Evolutionary conservation across 2,329 filamentous ascomycete genomes (phyloP), one percentile per base, ranked within the genome.

Genomic region (Alternaria sp.): DNA sequence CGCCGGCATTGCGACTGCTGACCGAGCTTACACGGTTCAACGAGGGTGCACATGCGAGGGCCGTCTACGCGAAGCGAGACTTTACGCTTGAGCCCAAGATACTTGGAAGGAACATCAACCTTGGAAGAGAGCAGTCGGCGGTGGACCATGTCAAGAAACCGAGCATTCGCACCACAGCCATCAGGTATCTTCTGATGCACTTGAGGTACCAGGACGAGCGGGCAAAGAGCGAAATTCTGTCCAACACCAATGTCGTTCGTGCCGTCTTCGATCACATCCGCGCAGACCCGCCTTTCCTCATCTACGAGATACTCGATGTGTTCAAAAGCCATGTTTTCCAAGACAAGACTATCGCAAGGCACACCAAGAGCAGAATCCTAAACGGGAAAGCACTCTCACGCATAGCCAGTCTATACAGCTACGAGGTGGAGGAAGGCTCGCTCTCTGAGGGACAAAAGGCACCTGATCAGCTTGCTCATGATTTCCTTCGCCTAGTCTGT

Each of bases 11-110:
- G 58, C 88, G 94, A 56, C 80, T 99, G 51, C 84, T 99, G 59
- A 91, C 89, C 51, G 94, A 99, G 78, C 84, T 93, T n/a, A 86
- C 92, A 14, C 88, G 84, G 54, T 90, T 97, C 63, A 93, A 98
- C 77, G 93, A 93, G 14, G 96, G 95, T 13, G 86, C 87, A 40
- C 84, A 93, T 54, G 92, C 93, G 28, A 88, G 87, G 66, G 84
- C 88, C 44, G 83, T 97, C 33, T 96, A 96, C 74, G 85, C 90
- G 51, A 88, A 88, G 31, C 86, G 92, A 66, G 88, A 92, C 68
- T 88, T 87, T 58, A 95, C 92, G 0, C 89, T 96, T 39, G 81
- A 84, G 53, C 69, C 76, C 57, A 90, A 92, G 69, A 88, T 89
- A 6, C 80, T 99, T 3, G 89, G 91, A 5, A 85, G 91, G 51